These are phyloP conservation scores for Cudoniella acicularis DNA, from an alignment of 495 filamentous ascomycete species.

Conservation along the genomic window DNA sequence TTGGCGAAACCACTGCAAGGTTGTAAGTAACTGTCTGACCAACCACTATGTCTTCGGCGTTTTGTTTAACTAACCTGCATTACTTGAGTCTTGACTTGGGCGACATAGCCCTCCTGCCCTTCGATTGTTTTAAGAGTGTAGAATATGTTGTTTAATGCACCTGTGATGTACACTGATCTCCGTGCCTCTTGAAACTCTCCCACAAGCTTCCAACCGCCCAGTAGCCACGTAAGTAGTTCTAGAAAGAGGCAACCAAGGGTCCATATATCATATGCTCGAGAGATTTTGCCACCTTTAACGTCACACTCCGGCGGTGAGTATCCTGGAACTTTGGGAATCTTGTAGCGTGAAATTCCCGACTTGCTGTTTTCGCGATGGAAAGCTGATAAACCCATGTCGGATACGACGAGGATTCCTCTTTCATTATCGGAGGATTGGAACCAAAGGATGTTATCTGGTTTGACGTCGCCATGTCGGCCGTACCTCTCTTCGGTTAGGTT, in stretches of 20 bases:
- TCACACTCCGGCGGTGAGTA: constrained; percentile 32
- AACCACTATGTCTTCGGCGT: background rate
- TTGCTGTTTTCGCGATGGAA: background rate
- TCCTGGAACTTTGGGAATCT: background rate
- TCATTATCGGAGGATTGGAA: background rate
- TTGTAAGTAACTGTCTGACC: background rate
- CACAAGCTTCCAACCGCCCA: background rate
- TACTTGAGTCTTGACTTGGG: background rate
- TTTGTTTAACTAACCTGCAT: background rate
- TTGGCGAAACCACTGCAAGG: background rate
- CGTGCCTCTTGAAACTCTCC: background rate
- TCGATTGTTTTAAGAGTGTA: background rate
- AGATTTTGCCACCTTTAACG: constrained; percentile 12
- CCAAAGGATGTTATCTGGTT: constrained; percentile 24
- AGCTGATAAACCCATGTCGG: constrained; percentile 15
- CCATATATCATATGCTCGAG: constrained; percentile 38
- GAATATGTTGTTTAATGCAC: background rate
- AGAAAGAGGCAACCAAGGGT: constrained; percentile 41
- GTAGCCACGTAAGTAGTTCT: constrained; percentile 29
- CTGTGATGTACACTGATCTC: background rate
- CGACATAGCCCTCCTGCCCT: background rate
- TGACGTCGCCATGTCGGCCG: constrained; percentile 20
- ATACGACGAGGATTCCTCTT: constrained; percentile 8
- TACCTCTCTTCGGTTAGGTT: background rate
- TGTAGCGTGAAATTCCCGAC: background rate